phyloP scores from a whole-genome alignment of 139 green algal genomes.

The Diplosphaera chodatii region DNA sequence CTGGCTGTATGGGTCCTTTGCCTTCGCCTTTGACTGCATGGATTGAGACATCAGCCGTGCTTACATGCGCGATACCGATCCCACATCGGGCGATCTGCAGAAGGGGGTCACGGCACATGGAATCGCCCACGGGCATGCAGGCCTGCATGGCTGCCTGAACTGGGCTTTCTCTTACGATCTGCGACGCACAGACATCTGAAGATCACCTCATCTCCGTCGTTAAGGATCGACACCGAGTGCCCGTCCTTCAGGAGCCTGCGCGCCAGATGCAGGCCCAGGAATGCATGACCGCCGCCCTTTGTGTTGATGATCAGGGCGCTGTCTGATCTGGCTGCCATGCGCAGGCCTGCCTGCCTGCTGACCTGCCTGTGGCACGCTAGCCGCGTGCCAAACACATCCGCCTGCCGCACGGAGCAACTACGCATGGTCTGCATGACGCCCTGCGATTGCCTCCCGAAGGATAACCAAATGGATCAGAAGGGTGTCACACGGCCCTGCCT shows the following conservation, averaged over 20 bases:
- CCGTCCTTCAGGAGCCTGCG: constrained; percentile 68
- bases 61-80: too few species aligned
- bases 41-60: too few species aligned
- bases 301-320: constrained; percentile 73
- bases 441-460: too few species aligned
- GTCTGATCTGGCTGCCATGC: constrained; percentile 33
- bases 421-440: neutral
- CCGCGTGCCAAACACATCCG: neutral
- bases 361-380: neutral
- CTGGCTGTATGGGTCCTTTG: constrained; percentile 74
- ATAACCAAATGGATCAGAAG: too few species aligned
- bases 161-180: too few species aligned
- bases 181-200: too few species aligned
- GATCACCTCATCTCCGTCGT: constrained; percentile 82
- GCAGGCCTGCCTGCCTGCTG: too few species aligned
- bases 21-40: constrained; percentile 55
- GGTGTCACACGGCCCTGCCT: too few species aligned
- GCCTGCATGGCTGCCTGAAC: too few species aligned
- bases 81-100: too few species aligned
- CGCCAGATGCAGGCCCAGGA: constrained; percentile 84
- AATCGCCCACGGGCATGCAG: too few species aligned
- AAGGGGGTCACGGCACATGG: too few species aligned
- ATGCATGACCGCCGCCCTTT: constrained; percentile 71
- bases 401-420: neutral
- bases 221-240: constrained; percentile 83